phyloP scores from a whole-genome alignment of 2,329 filamentous ascomycete genomes.

The Periconia digitata region DNA sequence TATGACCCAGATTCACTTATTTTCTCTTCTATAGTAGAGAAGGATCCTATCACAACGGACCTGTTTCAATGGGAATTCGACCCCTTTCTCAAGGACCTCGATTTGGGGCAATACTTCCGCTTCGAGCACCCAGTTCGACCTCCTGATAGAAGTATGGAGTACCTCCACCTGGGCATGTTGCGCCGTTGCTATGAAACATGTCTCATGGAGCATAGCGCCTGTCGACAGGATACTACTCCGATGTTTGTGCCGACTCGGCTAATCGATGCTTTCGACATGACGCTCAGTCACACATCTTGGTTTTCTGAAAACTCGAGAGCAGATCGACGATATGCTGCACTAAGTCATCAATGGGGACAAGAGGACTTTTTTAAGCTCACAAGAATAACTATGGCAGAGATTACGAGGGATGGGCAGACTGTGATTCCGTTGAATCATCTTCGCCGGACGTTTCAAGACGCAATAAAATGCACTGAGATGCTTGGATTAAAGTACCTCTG shows the following conservation, averaged over 20 bases:
- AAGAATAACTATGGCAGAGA: not conserved
- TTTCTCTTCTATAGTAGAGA: not conserved
- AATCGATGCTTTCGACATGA: not conserved
- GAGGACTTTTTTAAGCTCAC: not conserved
- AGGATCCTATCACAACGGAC: not conserved
- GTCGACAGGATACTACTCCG: not conserved
- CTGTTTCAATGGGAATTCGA: not conserved
- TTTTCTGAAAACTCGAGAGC: not conserved
- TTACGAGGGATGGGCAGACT: not conserved
- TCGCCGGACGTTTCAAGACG: conserved; percentile 12
- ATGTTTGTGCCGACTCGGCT: not conserved
- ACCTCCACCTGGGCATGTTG: not conserved
- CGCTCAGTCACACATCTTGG: not conserved
- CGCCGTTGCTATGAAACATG: not conserved
- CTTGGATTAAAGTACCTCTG: conserved; percentile 11
- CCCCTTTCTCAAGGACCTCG: not conserved
- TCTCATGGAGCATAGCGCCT: not conserved
- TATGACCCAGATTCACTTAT: not conserved
- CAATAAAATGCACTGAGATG: conserved; percentile 10
- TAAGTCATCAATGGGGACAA: not conserved
- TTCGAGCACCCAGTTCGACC: too few species aligned
- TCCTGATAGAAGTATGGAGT: not conserved
- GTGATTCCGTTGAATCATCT: conserved; percentile 2
- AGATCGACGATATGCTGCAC: not conserved
- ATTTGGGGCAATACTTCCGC: not conserved